phyloP scores from a whole-genome alignment of 208 protist genomes.

The Trypanosoma grayi region DNA sequence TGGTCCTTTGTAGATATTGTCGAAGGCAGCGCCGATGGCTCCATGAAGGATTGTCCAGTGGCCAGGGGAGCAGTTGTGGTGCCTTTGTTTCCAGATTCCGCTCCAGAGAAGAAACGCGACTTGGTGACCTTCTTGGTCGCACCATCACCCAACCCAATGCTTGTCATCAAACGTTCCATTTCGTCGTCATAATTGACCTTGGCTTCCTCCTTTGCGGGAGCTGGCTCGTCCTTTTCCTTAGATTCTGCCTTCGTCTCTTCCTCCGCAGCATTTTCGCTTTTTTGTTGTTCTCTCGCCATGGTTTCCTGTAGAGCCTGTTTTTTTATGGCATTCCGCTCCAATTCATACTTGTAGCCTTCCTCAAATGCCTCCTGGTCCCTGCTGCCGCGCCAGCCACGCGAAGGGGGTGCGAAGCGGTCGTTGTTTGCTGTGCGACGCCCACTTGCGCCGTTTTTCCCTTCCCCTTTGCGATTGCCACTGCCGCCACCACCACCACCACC shows the following conservation, averaged over 20 bases:
- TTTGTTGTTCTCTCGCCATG: constrained; percentile 52
- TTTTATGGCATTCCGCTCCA: constrained; percentile 70
- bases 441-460: background rate
- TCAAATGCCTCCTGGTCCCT: constrained; percentile 85
- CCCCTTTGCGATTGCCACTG: constrained; percentile 10
- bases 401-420: constrained; percentile 62
- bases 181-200: constrained; percentile 22
- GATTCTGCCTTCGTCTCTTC: constrained; percentile 17
- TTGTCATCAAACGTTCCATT: constrained; percentile 27
- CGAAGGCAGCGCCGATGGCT: background rate
- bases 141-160: constrained; percentile 32
- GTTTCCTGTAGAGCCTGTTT: constrained; percentile 59
- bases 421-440: constrained; percentile 8
- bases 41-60: background rate
- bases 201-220: constrained; percentile 2
- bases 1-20: constrained; percentile 4
- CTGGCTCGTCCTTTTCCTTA: constrained; percentile 15
- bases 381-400: constrained; percentile 44
- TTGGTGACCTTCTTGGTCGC: constrained; percentile 37
- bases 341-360: constrained; percentile 79
- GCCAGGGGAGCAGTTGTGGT: background rate
- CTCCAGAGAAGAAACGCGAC: constrained; percentile 23
- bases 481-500: no score
- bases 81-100: constrained; percentile 24
- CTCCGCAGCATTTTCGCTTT: constrained; percentile 1